Evolutionary conservation across 352 stramenopile species (phyloP), one percentile per base, ranked within the genome.

Genomic region (Globisporangium middletonii): DNA sequence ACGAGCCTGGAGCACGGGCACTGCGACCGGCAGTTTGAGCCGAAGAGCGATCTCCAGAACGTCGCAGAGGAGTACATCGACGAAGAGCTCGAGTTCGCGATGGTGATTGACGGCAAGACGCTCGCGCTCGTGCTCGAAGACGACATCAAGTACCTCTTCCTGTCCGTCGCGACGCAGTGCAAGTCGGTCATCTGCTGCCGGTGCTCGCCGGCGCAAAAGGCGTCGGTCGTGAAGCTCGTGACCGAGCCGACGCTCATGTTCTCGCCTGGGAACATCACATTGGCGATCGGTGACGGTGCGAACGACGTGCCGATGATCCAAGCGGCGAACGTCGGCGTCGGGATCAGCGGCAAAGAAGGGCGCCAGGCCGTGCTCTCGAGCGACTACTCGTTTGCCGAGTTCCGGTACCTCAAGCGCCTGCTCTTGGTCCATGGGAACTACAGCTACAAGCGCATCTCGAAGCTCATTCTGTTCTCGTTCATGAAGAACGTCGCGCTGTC

Each of bases 231-330:
- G 6, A 72, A 72, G 8, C 54, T 95, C 76, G 79, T 6, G 77
- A 86, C 9, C 73, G 77, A 9, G 54, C 86, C 83, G 8, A 94
- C 85, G 18, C 67, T 94, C 16, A 90, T 94, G 76, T 94, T 94
- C 54, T 95, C 82, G 13, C 86, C 83, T 5, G 86, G 82, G 26
- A 95, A 95, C 59, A 93, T 95, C 57, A 97, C 88, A 16, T 69
- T 97, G 1, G 79, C 88, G 19, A 97, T 97, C 46, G 91, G 94
- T 27, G 94, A 98, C 60, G 94, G 94, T 42, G 94, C 94, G 1
- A 98, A 98, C 60, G 94, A 98, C 59, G 94, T 98, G 2, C 87
- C 86, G 16, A 98, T 98, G 94, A 97, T 98, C 53, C 88, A 97
- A 69, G 83, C 89, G 62, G 91, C 88, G 19, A 82, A 97, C 54